Conservation (phyloP, 2,329 filamentous ascomycete species). For the Diplocarpon mali region DNA sequence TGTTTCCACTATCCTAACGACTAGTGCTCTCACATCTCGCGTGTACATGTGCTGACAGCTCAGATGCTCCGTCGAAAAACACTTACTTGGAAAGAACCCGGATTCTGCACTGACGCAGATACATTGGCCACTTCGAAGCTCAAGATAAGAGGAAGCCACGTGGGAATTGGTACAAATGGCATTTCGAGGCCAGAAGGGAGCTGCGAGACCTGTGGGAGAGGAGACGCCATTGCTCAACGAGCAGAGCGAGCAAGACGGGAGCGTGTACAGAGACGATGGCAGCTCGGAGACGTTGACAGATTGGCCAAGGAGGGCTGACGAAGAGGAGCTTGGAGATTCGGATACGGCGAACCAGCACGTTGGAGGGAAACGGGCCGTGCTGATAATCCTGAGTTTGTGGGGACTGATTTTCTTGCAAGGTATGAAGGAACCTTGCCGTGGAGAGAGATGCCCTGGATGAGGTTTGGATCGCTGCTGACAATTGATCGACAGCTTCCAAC, state of each 20-base stretch:
- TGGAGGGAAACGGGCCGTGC: slow-evolving; percentile 27
- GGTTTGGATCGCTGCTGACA: too few species aligned
- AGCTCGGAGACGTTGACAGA: slow-evolving; percentile 12
- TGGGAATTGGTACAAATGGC: too few species aligned
- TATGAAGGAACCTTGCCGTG: slow-evolving; percentile 13
- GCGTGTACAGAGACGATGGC: not conserved
- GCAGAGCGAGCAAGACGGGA: too few species aligned
- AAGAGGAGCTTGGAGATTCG: slow-evolving; percentile 14
- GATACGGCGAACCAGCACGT: slow-evolving; percentile 24
- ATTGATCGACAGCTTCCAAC: slow-evolving; percentile 39
- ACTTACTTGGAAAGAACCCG: too few species aligned
- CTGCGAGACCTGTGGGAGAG: slow-evolving; percentile 6
- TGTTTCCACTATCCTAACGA: too few species aligned
- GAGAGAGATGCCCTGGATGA: slow-evolving; percentile 1
- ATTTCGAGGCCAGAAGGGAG: not conserved
- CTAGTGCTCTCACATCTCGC: too few species aligned
- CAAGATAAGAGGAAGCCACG: too few species aligned
- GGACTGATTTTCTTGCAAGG: slow-evolving; percentile 50
- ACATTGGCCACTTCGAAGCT: too few species aligned
- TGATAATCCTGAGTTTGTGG: slow-evolving; percentile 43
- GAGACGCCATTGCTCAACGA: slow-evolving; percentile 17
- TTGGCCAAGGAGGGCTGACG: slow-evolving; percentile 11
- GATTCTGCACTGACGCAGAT: too few species aligned
- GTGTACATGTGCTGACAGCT: too few species aligned
- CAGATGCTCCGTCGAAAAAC: too few species aligned